A percentile compares a stretch with the other conserved stretches of the same genome.
Conservation (phyloP, 345 rosid genomes). For the Eucalyptus regnans region DNA sequence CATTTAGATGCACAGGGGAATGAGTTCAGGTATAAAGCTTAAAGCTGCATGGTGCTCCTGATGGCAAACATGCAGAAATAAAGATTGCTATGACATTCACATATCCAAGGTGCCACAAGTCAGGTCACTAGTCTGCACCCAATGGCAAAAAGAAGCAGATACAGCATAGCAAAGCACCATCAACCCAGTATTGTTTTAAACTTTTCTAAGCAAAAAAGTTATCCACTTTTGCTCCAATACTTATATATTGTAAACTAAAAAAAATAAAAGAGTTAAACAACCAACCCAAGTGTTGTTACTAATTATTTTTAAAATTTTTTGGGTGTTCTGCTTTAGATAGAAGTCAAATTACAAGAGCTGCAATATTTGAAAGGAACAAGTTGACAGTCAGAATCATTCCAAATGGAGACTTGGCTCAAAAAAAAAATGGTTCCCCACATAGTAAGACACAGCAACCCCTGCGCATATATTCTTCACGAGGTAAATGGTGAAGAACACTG, state of each 20-base stretch:
- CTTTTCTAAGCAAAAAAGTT: background rate
- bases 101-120: background rate
- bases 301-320: background rate
- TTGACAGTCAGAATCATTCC: background rate
- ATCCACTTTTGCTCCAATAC: background rate
- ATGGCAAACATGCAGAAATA: background rate
- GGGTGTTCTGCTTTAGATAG: background rate
- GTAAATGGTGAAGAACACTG: background rate
- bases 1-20: background rate
- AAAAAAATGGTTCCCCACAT: background rate
- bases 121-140: background rate
- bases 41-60: background rate
- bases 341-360: background rate
- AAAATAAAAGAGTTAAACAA: background rate
- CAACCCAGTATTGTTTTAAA: background rate
- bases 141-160: background rate
- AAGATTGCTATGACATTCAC: background rate
- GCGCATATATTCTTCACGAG: background rate
- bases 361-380: background rate
- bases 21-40: background rate
- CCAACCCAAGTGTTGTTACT: background rate
- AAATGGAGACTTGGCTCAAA: background rate
- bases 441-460: background rate
- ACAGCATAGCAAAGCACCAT: background rate
- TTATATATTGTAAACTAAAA: background rate